A percentile compares a stretch with the other conserved stretches of the same genome.
Conservation (phyloP, 495 filamentous ascomycete species). For the Copromyces sp. region DNA sequence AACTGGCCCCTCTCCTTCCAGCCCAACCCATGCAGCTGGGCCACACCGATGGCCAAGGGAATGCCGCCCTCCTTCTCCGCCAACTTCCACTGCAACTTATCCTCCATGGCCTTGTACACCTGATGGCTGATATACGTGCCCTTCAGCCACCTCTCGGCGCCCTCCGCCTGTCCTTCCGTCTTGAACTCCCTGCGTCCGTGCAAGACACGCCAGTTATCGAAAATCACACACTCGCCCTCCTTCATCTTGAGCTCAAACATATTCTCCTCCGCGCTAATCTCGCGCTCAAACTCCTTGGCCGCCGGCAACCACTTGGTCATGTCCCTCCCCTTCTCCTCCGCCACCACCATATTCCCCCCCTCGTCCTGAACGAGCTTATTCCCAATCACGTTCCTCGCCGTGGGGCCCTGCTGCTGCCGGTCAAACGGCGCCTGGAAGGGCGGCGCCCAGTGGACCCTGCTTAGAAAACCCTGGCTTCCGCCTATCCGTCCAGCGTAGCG, state of each 20-base stretch:
- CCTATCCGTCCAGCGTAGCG: constrained; percentile 28
- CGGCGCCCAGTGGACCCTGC: constrained; percentile 57
- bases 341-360: not conserved
- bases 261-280: constrained; percentile 37
- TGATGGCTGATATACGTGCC: constrained; percentile 75
- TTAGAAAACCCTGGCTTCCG: not conserved
- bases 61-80: not conserved
- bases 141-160: constrained; percentile 62
- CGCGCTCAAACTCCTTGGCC: constrained; percentile 32
- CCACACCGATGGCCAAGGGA: not conserved
- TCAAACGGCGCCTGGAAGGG: constrained; percentile 24
- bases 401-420: not conserved
- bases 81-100: constrained; percentile 25
- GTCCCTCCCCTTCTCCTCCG: constrained; percentile 4
- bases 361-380: not conserved
- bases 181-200: constrained; percentile 72
- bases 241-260: constrained; percentile 61
- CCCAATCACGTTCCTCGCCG: not conserved
- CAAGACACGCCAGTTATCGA: constrained; percentile 69
- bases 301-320: constrained; percentile 28
- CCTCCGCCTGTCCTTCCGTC: constrained; percentile 26
- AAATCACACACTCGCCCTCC: constrained; percentile 75
- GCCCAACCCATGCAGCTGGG: not conserved
- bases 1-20: not conserved
- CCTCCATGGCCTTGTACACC: constrained; percentile 37